Evolutionary conservation across 225 moss, liverwort and hornwort species (phyloP).

Genomic region (Physcomitrium patens): DNA sequence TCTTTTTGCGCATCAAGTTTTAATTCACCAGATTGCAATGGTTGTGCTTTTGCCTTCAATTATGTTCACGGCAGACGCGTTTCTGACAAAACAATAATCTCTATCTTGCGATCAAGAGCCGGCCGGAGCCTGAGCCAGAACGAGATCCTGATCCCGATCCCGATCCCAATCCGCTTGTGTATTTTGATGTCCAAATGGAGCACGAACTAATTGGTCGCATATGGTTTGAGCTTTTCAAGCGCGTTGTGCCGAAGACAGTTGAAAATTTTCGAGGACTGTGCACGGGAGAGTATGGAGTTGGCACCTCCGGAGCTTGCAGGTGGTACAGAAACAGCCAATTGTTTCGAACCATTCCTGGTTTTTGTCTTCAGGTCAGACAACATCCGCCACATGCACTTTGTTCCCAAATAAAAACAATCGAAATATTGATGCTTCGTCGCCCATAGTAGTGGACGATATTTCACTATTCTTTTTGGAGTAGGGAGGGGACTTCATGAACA

Average conservation of each 20-base stretch:
- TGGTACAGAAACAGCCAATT: constrained; percentile 43
- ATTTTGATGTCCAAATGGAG: constrained; percentile 56
- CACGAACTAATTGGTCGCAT: constrained; percentile 37
- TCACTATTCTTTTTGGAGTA: neutral
- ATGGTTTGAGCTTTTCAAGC: constrained; percentile 59
- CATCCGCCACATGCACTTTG: too few species aligned
- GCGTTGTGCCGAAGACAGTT: constrained; percentile 42
- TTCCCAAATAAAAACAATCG: too few species aligned
- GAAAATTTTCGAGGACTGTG: constrained; percentile 58
- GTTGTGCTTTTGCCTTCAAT: too few species aligned
- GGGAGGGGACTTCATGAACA: constrained; percentile 50
- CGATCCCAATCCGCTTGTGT: constrained; percentile 46
- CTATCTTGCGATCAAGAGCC: constrained; percentile 27
- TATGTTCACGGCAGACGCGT: too few species aligned
- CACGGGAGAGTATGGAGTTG: constrained; percentile 44
- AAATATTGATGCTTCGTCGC: too few species aligned
- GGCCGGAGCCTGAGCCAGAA: constrained; percentile 5
- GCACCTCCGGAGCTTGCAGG: constrained; percentile 29
- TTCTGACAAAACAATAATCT: neutral
- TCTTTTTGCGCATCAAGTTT: too few species aligned
- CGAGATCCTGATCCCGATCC: constrained; percentile 28
- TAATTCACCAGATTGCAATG: too few species aligned
- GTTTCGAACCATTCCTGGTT: constrained; percentile 41
- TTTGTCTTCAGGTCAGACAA: constrained; percentile 38
- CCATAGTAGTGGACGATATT: neutral